These are phyloP conservation scores for Geotrichum australiense DNA, from an alignment of 1,139 yeast species.

Conservation along the genomic window DNA sequence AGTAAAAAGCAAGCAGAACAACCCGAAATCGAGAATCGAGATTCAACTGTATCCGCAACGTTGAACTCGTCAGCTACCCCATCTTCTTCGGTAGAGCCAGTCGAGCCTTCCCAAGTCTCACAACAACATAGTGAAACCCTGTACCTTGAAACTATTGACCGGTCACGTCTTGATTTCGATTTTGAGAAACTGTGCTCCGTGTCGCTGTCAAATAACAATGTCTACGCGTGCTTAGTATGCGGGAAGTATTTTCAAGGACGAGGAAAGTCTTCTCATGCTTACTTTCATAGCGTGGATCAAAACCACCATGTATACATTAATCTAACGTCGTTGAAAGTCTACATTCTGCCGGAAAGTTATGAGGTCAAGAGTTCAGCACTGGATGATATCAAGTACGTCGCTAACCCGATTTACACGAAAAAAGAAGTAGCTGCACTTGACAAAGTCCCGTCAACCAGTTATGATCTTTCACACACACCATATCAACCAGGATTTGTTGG, in stretches of 20 bases:
- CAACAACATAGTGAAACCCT: conserved; percentile 22
- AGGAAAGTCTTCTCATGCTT: conserved; percentile 56
- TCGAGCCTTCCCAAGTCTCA: no score
- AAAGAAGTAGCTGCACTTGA: conserved; percentile 34
- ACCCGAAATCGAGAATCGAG: no score
- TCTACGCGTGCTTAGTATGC: conserved; percentile 68
- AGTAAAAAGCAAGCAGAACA: neutral
- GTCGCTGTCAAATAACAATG: conserved; percentile 51
- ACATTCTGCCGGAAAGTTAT: conserved; percentile 55
- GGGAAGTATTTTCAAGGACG: conserved; percentile 72
- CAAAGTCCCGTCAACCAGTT: conserved; percentile 21
- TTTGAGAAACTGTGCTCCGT: conserved; percentile 60
- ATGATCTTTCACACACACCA: conserved; percentile 40
- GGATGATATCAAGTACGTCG: conserved; percentile 46
- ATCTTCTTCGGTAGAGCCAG: neutral
- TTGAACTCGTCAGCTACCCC: neutral
- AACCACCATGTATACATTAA: conserved; percentile 61
- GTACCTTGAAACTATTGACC: conserved; percentile 51
- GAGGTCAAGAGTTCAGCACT: conserved; percentile 39
- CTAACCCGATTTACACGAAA: conserved; percentile 46
- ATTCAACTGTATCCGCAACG: no score
- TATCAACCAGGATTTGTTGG: conserved; percentile 65
- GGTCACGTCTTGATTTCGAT: conserved; percentile 59
- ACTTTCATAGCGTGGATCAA: conserved; percentile 54
- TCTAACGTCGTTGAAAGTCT: conserved; percentile 44